Base-by-base conservation (phyloP, 176 grass and related monocot genomes). In the Thinopyrum elongatum region DNA sequence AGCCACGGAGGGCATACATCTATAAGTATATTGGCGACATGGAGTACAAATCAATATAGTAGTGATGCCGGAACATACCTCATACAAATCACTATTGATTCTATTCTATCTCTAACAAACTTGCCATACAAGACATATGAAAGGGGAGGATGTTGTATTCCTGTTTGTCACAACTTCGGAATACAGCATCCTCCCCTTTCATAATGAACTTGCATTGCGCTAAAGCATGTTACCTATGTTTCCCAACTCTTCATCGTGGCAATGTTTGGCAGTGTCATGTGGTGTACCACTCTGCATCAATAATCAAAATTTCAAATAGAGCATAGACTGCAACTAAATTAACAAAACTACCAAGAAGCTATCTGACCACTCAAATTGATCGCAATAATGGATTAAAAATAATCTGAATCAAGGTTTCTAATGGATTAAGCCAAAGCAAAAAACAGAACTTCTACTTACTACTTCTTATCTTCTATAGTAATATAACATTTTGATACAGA, bases 211-310 rank as follows among this genome's bases (percentile, higher is more conserved):
- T 74, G 41, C 23, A 80, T 66, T 38, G 44, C 31, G 12, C 25
- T 22, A 89, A 73, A 74, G 44, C 23, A 69, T 55, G 19, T 59
- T 86, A 78, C 79, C 84, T 86, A 68, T 90, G 7, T 77, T 85
- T 77, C 51, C 65, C 11, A 76, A 83, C 64, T 83, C 84, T 44
- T 22, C 53, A 78, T 41, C 25, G 70, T 82, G 84, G 79, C 79
- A 90, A 27, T 73, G 55, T 9, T 39, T 90, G 25, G 11, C 39
- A 36, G 65, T 82, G 71, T 53, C 65, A 83, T 71, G 30, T 70
- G 3, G 73, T 72, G 61, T 64, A 64, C 41, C 42, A 90, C 73
- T 82, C 84, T 86, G 84, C 84, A 90, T 51, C 33, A 15, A 77
- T 19, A 78, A 55, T 72, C 70, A 77, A 82, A 89, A 66, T 62